Evolutionary conservation across 371 early-diverging fungal genomes (phyloP).

Genomic region (Mucor piriformis): DNA sequence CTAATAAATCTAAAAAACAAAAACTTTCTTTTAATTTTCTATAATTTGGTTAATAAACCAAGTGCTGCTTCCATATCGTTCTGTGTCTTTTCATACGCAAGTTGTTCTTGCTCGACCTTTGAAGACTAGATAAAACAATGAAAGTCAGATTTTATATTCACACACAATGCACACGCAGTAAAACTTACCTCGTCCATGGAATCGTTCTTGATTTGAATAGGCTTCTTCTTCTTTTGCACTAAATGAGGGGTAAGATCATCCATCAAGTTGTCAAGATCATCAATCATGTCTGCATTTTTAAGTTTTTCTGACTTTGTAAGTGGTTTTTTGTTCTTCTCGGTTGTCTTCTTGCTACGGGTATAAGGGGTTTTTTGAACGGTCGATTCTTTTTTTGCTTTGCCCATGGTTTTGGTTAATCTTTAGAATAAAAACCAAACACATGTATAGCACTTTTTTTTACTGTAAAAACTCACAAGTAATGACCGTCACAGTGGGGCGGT

Average conservation of each 20-base stretch:
- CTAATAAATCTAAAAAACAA: neutral
- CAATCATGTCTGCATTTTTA: conserved; percentile 32
- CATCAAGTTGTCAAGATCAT: conserved; percentile 41
- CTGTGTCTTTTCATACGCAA: conserved; percentile 46
- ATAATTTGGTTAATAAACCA: conserved; percentile 40
- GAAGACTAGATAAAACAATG: conserved; percentile 10
- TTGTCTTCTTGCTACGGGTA: conserved; percentile 19
- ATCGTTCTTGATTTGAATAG: conserved; percentile 19
- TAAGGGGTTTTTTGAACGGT: conserved; percentile 22
- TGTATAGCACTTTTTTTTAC: no score
- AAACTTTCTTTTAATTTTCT: conserved; percentile 4
- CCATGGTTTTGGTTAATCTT: no score
- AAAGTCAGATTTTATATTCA: neutral
- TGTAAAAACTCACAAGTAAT: no score
- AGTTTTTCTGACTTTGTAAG: conserved; percentile 28
- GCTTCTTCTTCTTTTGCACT: conserved; percentile 31
- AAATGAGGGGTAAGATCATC: conserved; percentile 37
- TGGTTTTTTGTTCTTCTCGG: conserved; percentile 23
- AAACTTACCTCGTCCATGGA: conserved; percentile 21
- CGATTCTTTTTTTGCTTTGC: conserved; percentile 22
- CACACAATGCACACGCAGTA: neutral
- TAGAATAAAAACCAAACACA: no score
- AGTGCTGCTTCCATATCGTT: conserved; percentile 50
- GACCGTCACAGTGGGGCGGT: no score
- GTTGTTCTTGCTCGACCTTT: conserved; percentile 40